Evolutionary conservation across 2,329 filamentous ascomycete genomes (phyloP).

Genomic region (Aspergillus glaucus): DNA sequence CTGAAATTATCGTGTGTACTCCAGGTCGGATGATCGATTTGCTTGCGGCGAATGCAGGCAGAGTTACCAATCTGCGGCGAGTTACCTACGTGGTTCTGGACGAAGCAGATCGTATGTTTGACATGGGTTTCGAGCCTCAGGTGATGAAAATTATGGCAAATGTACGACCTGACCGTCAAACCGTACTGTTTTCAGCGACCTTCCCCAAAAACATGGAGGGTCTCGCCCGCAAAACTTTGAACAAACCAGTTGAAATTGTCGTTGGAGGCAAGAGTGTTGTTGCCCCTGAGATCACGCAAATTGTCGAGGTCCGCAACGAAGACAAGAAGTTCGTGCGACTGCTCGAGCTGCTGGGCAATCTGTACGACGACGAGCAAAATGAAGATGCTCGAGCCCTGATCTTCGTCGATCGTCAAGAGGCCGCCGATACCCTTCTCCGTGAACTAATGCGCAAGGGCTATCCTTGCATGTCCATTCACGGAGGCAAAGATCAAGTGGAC

Average conservation of each 20-base stretch:
- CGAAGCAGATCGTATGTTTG: conserved; percentile 98
- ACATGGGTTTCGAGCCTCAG: conserved; percentile 98
- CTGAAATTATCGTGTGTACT: conserved; percentile 91
- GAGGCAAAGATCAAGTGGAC: conserved; percentile 88
- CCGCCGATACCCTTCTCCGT: conserved; percentile 71
- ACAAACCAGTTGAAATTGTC: conserved; percentile 80
- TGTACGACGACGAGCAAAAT: conserved; percentile 66
- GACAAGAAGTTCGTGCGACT: conserved; percentile 76
- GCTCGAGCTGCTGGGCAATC: conserved; percentile 76
- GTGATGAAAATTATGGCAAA: conserved; percentile 95
- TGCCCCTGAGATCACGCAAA: conserved; percentile 72
- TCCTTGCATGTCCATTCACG: conserved; percentile 87
- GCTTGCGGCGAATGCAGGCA: conserved; percentile 84
- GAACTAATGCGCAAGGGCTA: conserved; percentile 79
- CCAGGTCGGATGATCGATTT: conserved; percentile 95
- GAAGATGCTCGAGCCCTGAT: conserved; percentile 86
- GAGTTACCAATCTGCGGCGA: conserved; percentile 81
- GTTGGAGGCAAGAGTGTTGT: conserved; percentile 76
- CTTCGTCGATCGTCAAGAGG: conserved; percentile 88
- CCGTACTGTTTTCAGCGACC: conserved; percentile 91
- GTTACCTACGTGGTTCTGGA: conserved; percentile 94
- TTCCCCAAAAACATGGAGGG: conserved; percentile 92
- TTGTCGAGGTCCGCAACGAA: conserved; percentile 81
- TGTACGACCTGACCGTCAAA: conserved; percentile 86
- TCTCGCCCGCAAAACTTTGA: conserved; percentile 79